These are phyloP conservation scores for Lactarius hengduanensis DNA, from an alignment of 768 basidiomycete species.

Conservation along the genomic window DNA sequence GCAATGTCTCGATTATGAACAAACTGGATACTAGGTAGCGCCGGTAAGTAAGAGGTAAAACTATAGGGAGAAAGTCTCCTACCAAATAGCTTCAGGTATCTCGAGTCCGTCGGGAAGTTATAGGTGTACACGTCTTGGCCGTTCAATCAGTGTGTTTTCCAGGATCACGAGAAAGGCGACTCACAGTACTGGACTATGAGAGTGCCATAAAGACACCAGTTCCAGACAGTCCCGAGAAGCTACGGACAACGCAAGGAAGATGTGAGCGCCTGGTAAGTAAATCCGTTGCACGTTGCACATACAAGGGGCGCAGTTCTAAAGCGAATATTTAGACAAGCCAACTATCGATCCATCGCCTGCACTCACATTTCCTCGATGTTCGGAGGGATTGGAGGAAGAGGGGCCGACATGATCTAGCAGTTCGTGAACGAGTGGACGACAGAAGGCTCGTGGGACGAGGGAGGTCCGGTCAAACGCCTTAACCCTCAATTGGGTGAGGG, in stretches of 20 bases:
- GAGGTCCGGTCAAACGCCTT: not conserved
- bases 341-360: not conserved
- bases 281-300: not conserved
- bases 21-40: constrained; percentile 30
- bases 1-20: constrained; percentile 32
- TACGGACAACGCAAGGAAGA: not conserved
- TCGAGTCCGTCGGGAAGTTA: constrained; percentile 8
- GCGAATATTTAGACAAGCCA: not conserved
- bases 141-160: not conserved
- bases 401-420: not conserved
- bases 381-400: not conserved
- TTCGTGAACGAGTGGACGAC: not conserved
- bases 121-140: constrained; percentile 19
- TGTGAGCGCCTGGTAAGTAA: not conserved
- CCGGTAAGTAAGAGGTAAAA: not conserved
- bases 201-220: constrained; percentile 33
- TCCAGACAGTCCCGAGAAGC: constrained; percentile 25
- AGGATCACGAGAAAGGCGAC: not conserved
- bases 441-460: not conserved
- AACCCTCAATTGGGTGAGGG: not conserved
- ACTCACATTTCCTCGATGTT: not conserved
- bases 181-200: constrained; percentile 35
- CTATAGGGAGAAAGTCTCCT: not conserved
- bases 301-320: not conserved
- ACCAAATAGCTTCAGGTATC: constrained; percentile 8